Base-by-base conservation (phyloP, 495 filamentous ascomycete species). In the Tuber melanosporum region DNA sequence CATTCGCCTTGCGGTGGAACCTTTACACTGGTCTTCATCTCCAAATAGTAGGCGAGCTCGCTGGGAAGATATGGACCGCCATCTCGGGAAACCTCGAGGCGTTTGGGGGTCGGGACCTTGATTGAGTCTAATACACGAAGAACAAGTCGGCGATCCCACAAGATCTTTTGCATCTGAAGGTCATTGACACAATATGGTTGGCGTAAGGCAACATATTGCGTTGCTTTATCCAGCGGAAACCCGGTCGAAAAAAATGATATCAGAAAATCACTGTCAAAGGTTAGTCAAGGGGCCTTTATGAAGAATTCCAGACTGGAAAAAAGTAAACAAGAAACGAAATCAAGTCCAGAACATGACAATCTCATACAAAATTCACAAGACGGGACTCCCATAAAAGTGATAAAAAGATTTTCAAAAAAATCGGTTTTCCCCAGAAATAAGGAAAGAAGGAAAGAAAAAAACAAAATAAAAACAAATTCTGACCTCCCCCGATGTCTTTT, bases 151-250 rank as follows among this genome's bases (percentile, higher is more conserved):
- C 95, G 90, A 85, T 99, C 95, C 95, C 95, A 99, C 32, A 99
- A 86, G 26, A 99, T 90, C 86, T 95, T 96, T 84, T 99, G 95
- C 95, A 99, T 98, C 4, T 93, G 93, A 72, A 99, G 85, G 81
- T 99, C 95, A 85, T 99, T 99, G 83, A 99, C 93, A 83, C 94
- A 97, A 77, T 97, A 97, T 17, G 95, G 96, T 83, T 95, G 97
- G 57, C 95, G 91, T 15, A 97, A 88, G 77, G 91, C 91, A 69
- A 92, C 92, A 84, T 99, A 99, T 20, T 93, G 92, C 81, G 98
- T 96, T 8, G 95, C 96, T 84, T 98, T 99, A 71, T 99, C 94
- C 46, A 99, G 86, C 0, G 95, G 95, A 79, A 99, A 99, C 0
- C 95, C 95, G 84, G 97, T 94, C 0, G 94, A 97, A 85, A 97